Percentiles rank a stretch among this genome's conserved stretches.
These are phyloP conservation scores for Dimargaris xerosporica DNA, from an alignment of 192 early-diverging fungal genomes.

Conservation along the genomic window DNA sequence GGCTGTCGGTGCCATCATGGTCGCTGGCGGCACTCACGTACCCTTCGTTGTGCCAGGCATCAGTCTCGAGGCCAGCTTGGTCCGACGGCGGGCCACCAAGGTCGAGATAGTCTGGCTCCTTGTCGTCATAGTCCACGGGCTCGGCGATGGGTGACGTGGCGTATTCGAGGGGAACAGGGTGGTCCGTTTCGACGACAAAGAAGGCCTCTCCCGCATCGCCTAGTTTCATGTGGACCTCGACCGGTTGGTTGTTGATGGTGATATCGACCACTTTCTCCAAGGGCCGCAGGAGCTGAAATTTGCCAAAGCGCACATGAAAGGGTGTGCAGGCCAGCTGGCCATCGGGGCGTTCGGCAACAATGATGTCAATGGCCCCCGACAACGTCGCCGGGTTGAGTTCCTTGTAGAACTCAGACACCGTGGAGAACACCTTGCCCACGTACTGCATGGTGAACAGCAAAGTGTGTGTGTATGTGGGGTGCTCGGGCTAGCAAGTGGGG, in stretches of 20 bases:
- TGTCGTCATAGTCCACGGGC: slow-evolving; percentile 17
- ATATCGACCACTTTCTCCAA: slow-evolving; percentile 83
- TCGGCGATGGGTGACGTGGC: slow-evolving; percentile 82
- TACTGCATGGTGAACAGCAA: slow-evolving; percentile 44
- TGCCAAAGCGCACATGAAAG: slow-evolving; percentile 97
- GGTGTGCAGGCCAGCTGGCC: slow-evolving; percentile 82
- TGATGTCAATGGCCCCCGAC: slow-evolving; percentile 93
- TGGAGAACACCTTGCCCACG: slow-evolving; percentile 48
- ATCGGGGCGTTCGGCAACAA: slow-evolving; percentile 77
- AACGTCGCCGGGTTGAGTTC: slow-evolving; percentile 95
- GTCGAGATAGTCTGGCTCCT: slow-evolving; percentile 26
- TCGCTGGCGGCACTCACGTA: slow-evolving; percentile 57
- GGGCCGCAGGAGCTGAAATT: slow-evolving; percentile 77
- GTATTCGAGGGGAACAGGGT: slow-evolving; percentile 78
- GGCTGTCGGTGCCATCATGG: slow-evolving; percentile 25
- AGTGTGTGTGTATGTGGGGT: too few species aligned
- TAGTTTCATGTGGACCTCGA: slow-evolving; percentile 87
- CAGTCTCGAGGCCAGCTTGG: slow-evolving; percentile 5
- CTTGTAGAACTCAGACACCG: slow-evolving; percentile 82
- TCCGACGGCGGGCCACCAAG: slow-evolving; percentile 15
- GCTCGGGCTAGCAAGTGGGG: too few species aligned
- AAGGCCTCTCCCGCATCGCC: slow-evolving; percentile 96
- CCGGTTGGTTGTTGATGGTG: slow-evolving; percentile 59
- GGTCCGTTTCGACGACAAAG: slow-evolving; percentile 88
- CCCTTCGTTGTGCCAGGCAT: slow-evolving; percentile 18